Conservation (phyloP, 106 monocot species). For the Platanthera zijinensis region DNA sequence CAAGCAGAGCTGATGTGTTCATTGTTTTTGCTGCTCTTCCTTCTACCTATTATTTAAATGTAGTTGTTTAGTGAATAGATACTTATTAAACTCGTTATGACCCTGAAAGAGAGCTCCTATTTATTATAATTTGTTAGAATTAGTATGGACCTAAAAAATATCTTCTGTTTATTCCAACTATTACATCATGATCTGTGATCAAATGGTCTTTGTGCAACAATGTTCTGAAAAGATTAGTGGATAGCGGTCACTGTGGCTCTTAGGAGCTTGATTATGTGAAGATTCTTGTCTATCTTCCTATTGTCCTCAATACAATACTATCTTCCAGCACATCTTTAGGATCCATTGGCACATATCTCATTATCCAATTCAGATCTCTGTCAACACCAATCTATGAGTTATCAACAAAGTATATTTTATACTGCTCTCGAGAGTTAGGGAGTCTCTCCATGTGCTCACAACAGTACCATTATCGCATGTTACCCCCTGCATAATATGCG, state of each 20-base stretch:
- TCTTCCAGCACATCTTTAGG: background rate
- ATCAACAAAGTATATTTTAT: background rate
- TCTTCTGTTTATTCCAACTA: no score
- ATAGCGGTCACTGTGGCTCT: background rate
- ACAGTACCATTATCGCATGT: no score
- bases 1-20: no score
- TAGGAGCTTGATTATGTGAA: background rate
- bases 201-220: background rate
- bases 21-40: no score
- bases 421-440: background rate
- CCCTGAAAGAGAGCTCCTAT: background rate
- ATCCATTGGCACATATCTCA: background rate
- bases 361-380: background rate
- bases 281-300: background rate
- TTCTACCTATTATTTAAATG: no score
- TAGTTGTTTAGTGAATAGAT: background rate
- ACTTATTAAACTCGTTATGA: background rate
- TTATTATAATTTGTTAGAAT: background rate
- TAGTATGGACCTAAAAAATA: no score
- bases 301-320: background rate
- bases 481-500: no score
- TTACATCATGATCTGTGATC: no score
- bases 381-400: background rate
- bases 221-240: background rate
- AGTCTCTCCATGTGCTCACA: no score